phyloP scores from a whole-genome alignment of 2,329 filamentous ascomycete genomes.

The Lachnellula willkommii region DNA sequence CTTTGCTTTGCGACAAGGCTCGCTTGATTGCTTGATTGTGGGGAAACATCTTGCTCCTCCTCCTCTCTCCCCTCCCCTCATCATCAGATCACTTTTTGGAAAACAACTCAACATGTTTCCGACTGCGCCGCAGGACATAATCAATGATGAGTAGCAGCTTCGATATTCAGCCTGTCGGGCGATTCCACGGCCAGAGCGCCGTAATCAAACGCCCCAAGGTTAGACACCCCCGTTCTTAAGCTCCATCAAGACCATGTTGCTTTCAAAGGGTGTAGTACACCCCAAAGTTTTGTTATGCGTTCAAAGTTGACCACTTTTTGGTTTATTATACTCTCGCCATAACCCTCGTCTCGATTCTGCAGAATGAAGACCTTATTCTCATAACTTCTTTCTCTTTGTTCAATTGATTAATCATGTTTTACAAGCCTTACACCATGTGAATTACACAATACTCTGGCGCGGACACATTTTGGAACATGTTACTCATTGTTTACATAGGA shows the following conservation, averaged over 20 bases:
- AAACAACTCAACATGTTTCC: neutral
- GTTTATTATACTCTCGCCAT: neutral
- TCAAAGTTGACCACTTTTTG: too few species aligned
- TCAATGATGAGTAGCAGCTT: constrained; percentile 40
- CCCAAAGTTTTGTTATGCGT: too few species aligned
- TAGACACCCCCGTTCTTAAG: constrained; percentile 7
- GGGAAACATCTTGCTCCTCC: neutral
- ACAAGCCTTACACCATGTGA: neutral
- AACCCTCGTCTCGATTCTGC: constrained; percentile 8
- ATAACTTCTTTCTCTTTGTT: neutral
- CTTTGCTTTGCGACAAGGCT: constrained; percentile 7
- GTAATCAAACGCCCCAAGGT: constrained; percentile 72
- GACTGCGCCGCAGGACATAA: neutral
- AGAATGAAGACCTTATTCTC: too few species aligned
- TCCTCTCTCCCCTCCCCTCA: neutral
- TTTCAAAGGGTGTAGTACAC: neutral
- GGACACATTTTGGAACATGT: neutral
- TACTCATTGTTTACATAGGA: constrained; percentile 49
- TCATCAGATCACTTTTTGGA: neutral
- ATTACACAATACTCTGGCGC: neutral
- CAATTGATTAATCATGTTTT: neutral
- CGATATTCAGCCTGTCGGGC: constrained; percentile 61
- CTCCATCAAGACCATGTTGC: too few species aligned
- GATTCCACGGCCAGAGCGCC: constrained; percentile 63
- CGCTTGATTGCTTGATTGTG: constrained; percentile 6